A percentile compares a stretch with the other conserved stretches of the same genome.
These are phyloP conservation scores for Rhizopus stolonifer DNA, from an alignment of 371 early-diverging fungal species.

Conservation along the genomic window DNA sequence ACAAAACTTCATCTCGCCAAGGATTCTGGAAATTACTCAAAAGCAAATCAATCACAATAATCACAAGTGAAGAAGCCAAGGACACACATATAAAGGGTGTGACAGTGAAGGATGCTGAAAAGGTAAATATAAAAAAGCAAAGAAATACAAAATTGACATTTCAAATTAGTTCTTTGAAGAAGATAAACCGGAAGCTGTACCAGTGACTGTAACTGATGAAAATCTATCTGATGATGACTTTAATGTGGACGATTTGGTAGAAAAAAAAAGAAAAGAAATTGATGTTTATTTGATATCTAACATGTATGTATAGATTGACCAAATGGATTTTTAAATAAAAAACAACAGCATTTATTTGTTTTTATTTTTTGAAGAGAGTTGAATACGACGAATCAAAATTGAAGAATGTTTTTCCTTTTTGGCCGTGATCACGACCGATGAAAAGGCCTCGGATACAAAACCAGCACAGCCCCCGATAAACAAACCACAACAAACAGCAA, in stretches of 20 bases:
- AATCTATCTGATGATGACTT: slow-evolving; percentile 3
- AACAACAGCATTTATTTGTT: too few relatives aligned
- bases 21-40: slow-evolving; percentile 45
- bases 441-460: slow-evolving; percentile 42
- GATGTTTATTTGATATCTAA: too few relatives aligned
- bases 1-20: slow-evolving; percentile 20
- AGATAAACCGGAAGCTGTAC: neutral
- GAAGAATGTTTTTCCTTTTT: neutral
- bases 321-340: neutral
- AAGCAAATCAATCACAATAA: slow-evolving; percentile 28
- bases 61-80: slow-evolving; percentile 36
- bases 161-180: slow-evolving; percentile 5
- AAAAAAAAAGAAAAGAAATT: neutral
- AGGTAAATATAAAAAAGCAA: slow-evolving; percentile 27
- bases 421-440: slow-evolving; percentile 31
- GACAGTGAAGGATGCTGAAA: slow-evolving; percentile 28
- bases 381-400: too few relatives aligned
- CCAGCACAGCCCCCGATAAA: slow-evolving; percentile 51
- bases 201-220: neutral
- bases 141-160: neutral
- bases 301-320: neutral
- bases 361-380: too few relatives aligned
- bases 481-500: slow-evolving; percentile 35
- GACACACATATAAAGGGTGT: slow-evolving; percentile 25
- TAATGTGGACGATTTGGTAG: slow-evolving; percentile 23